Base-by-base conservation (phyloP, 495 filamentous ascomycete genomes). In the Aspergillus campestris region DNA sequence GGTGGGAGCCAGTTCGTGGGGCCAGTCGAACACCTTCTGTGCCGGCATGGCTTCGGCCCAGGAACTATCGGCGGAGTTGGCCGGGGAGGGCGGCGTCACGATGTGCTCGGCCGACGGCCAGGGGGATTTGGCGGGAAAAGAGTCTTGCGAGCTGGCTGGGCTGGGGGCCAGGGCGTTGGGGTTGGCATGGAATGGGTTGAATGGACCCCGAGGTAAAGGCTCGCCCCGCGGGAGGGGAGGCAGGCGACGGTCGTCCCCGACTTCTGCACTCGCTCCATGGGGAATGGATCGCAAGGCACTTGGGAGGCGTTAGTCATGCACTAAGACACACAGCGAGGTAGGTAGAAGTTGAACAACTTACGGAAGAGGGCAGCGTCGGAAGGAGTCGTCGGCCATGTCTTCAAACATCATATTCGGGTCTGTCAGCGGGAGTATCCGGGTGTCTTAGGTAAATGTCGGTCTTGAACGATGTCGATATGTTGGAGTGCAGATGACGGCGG, bases 201-300 rank as follows among this genome's bases (percentile, higher is more conserved):
- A 72, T 27, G 66, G 65, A 7, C 67, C 69, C 12, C 65, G 64
- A 37, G 67, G 69, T 38, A 66, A 38, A 32, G 69, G 69, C 35
- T 70, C 62, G 34, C 65, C 59, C 30, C 59, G 66, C 34, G 69
- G 69, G 2, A 71, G 60, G 34, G 69, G 69, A 48, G 69, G 69
- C 35, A 72, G 51, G 15, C 66, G 66, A 34, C 67, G 64, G 44
- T 65, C 65, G 35, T 65, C 63, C 28, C 57, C 63, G 45, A 60
- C 42, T 12, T 60, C 53, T 33, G 46, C 34, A 35, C 45, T 51
- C 24, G 49, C 40, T 5, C 42, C 39, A 38, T 46, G 49, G 47
- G 49, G 46, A 11, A 56, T 51, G 7, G 53, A 44, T 10, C 47
- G 53, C 13, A 60, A 40, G 18, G 42, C 44, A 32, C 57, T 60